phyloP scores from a whole-genome alignment of 2,329 filamentous ascomycete genomes.

The Aspergillus neotritici region DNA sequence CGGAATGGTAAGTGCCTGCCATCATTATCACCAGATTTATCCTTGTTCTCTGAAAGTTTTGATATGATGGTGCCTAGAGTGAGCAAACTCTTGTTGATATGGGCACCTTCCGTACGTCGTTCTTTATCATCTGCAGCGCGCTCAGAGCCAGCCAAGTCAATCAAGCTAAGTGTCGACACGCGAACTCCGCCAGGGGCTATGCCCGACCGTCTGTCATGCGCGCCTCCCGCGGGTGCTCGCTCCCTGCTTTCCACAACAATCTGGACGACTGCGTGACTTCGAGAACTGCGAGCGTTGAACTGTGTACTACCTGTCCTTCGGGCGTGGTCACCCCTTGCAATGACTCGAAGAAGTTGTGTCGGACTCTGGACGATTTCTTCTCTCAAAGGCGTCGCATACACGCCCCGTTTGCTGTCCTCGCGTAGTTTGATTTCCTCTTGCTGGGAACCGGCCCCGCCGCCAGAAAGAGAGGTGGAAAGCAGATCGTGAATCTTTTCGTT shows the following conservation, averaged over 20 bases:
- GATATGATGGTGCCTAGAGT: slow-evolving; percentile 94
- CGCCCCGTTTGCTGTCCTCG: slow-evolving; percentile 91
- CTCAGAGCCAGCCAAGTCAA: slow-evolving; percentile 93
- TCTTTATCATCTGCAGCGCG: slow-evolving; percentile 94
- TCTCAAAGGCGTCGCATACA: slow-evolving; percentile 92
- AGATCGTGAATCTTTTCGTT: slow-evolving; percentile 97
- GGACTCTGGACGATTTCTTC: slow-evolving; percentile 98
- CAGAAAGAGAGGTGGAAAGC: slow-evolving; percentile 64
- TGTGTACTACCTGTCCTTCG: slow-evolving; percentile 89
- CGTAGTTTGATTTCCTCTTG: slow-evolving; percentile 96
- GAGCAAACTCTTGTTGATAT: slow-evolving; percentile 97
- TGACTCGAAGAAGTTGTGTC: slow-evolving; percentile 88
- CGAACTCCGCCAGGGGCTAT: slow-evolving; percentile 81
- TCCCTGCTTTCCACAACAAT: slow-evolving; percentile 97
- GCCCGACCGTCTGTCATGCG: slow-evolving; percentile 60
- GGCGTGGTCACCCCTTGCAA: slow-evolving; percentile 87
- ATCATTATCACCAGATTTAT: slow-evolving; percentile 77
- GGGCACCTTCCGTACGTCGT: slow-evolving; percentile 84
- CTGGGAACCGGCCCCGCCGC: slow-evolving; percentile 48
- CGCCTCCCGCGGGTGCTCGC: slow-evolving; percentile 57
- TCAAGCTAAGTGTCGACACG: slow-evolving; percentile 89
- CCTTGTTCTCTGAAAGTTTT: slow-evolving; percentile 81
- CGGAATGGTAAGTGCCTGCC: slow-evolving; percentile 91
- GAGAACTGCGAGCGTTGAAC: slow-evolving; percentile 92
- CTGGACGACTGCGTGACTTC: slow-evolving; percentile 96